These are phyloP conservation scores for Sporobolomyces pararoseus DNA, from an alignment of 768 basidiomycete species.

Conservation along the genomic window DNA sequence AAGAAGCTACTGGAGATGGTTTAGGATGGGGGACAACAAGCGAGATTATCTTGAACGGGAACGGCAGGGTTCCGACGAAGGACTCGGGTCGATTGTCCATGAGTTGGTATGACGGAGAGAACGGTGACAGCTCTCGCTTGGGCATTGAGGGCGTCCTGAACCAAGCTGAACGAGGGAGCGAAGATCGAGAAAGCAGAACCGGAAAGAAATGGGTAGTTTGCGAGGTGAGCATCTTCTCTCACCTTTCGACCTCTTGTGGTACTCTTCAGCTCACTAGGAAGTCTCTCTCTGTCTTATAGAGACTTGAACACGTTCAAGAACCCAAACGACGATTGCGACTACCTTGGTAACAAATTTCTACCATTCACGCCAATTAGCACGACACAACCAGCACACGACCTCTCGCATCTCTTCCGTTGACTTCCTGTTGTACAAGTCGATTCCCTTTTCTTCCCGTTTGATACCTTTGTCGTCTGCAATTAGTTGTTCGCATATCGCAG, in stretches of 20 bases:
- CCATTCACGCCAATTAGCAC: too few species aligned
- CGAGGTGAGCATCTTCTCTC: slow-evolving; percentile 14
- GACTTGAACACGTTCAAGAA: slow-evolving; percentile 1
- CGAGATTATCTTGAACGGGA: not conserved
- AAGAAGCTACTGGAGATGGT: not conserved
- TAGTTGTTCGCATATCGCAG: too few species aligned
- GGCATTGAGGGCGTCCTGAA: not conserved
- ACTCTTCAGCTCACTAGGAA: not conserved
- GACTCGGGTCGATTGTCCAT: not conserved
- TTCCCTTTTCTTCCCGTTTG: too few species aligned
- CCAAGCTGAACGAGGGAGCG: not conserved
- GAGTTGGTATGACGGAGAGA: slow-evolving; percentile 7
- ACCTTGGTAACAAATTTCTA: not conserved
- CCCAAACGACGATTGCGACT: not conserved
- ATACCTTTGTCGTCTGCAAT: too few species aligned
- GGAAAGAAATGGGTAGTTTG: slow-evolving; percentile 11
- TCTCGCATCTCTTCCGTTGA: too few species aligned
- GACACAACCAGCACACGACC: too few species aligned
- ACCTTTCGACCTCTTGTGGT: not conserved
- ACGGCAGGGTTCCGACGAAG: not conserved
- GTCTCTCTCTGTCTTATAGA: not conserved
- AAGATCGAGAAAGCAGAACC: not conserved
- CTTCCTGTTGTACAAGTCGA: too few species aligned
- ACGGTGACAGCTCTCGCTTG: not conserved
- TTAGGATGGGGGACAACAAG: not conserved